A percentile compares a stretch with the other conserved stretches of the same genome.
Conservation (phyloP, 164 flowering plant species). For the Litsea cubeba region DNA sequence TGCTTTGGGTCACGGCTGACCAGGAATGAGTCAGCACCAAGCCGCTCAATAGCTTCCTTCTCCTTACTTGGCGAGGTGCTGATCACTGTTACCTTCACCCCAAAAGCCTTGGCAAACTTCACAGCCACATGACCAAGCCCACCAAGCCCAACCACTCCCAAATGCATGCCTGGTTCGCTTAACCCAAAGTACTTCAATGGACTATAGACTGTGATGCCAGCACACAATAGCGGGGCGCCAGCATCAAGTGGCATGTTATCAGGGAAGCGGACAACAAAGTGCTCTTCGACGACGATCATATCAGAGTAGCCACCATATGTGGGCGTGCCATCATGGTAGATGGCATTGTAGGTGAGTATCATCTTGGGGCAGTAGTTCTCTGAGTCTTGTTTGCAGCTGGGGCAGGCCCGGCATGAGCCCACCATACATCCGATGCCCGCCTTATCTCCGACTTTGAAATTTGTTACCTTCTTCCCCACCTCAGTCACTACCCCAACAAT, state of each 20-base stretch:
- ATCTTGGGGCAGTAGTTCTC: constrained; percentile 34
- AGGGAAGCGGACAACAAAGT: constrained; percentile 34
- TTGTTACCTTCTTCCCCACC: constrained; percentile 26
- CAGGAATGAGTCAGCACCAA: constrained; percentile 59
- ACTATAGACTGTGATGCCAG: constrained; percentile 48
- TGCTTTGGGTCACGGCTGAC: constrained; percentile 44
- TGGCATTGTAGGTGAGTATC: constrained; percentile 21
- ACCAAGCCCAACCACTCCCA: constrained; percentile 57
- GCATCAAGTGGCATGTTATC: constrained; percentile 42
- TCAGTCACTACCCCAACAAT: constrained; percentile 31
- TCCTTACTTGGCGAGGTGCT: constrained; percentile 60
- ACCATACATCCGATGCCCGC: constrained; percentile 37
- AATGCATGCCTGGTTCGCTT: constrained; percentile 29
- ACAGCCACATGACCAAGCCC: constrained; percentile 59
- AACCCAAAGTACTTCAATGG: constrained; percentile 39
- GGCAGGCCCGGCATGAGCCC: constrained; percentile 28
- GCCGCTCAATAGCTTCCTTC: constrained; percentile 46
- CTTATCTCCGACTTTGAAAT: constrained; percentile 34
- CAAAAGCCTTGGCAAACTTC: constrained; percentile 56
- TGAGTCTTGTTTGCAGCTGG: constrained; percentile 18
- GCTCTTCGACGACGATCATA: constrained; percentile 31
- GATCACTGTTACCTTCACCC: constrained; percentile 59
- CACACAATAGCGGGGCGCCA: constrained; percentile 41
- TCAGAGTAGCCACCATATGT: constrained; percentile 41
- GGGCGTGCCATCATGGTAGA: constrained; percentile 2